A percentile compares a stretch with the other conserved stretches of the same genome.
phyloP scores from a whole-genome alignment of 208 protist species.

The Wallacemonas sp. region DNA sequence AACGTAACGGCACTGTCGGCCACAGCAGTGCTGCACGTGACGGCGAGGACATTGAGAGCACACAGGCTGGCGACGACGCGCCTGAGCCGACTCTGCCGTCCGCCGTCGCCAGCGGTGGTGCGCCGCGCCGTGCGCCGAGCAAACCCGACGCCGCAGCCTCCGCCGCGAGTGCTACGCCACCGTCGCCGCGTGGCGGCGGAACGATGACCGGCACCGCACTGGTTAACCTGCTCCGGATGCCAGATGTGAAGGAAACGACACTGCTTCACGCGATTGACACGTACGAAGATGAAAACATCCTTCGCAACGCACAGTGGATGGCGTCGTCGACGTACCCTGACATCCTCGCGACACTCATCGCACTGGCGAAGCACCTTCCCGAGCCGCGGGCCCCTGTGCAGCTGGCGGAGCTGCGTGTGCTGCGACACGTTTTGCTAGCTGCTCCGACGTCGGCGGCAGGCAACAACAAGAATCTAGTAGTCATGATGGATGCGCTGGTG shows the following conservation, averaged over 20 bases:
- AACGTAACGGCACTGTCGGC: slow-evolving; percentile 1
- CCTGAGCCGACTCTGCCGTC: slow-evolving; percentile 22
- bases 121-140: neutral
- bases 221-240: slow-evolving; percentile 61
- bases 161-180: neutral
- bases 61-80: slow-evolving; percentile 31
- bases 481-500: slow-evolving; percentile 49
- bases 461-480: slow-evolving; percentile 31
- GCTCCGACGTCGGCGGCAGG: slow-evolving; percentile 15
- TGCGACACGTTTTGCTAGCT: slow-evolving; percentile 62
- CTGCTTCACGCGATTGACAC: slow-evolving; percentile 70
- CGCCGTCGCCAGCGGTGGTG: neutral
- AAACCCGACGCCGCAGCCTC: slow-evolving; percentile 5
- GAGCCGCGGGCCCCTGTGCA: slow-evolving; percentile 75
- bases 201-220: slow-evolving; percentile 43
- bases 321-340: slow-evolving; percentile 28
- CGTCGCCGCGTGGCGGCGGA: neutral
- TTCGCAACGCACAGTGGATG: slow-evolving; percentile 28
- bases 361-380: slow-evolving; percentile 60
- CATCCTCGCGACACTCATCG: slow-evolving; percentile 44
- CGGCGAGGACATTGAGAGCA: slow-evolving; percentile 10
- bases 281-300: slow-evolving; percentile 48
- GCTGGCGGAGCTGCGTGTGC: slow-evolving; percentile 64
- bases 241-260: slow-evolving; percentile 75
- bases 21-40: slow-evolving; percentile 6